Evolutionary conservation across 2,329 filamentous ascomycete species (phyloP), one percentile per base, ranked within the genome.

Genomic region (Lecanicillium sp.): DNA sequence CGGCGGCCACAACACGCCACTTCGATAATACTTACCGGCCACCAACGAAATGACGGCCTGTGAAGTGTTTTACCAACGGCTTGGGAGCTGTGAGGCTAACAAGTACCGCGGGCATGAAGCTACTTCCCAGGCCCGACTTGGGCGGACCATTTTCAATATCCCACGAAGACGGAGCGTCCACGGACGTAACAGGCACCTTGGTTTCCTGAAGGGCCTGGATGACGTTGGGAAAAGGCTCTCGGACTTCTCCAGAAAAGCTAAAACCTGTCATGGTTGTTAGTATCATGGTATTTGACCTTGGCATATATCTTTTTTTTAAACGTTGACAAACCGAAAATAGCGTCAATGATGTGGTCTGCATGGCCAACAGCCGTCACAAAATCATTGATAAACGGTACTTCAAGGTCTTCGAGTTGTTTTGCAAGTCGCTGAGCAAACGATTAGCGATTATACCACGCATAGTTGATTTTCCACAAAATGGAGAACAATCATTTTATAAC

Each of bases 101-200:
- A 42, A 98, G 67, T 15, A 81, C 80, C 25, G 73, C 68, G 47
- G 92, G 92, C 65, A 85, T 80, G 54, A 94, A 96, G 4, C 71
- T 78, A 51, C 81, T 82, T 1, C 88, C 90, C 0, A 85, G 72
- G 0, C 87, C 90, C 2, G 79, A 75, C 37, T 70, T 64, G 9
- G 89, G 88, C 8, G 90, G 90, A 0, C 92, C 92, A 9, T 70
- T 68, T 54, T 95, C 85, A 41, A 98, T 94, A 58, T 92, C 80
- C 92, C 92, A 98, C 2, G 85, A 92, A 22, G 86, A 94, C 1
- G 92, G 92, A 6, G 86, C 88, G 63, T 98, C 92, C 16, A 98
- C 85, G 3, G 87, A 84, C 3, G 92, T 81, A 0, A 96, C 83
- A 0, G 88, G 85, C 7, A 92, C 54, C 18, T 72, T 72, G 5